Evolutionary conservation across 257 asterid genomes (phyloP).

Genomic region (Paraleonurus japonicus): DNA sequence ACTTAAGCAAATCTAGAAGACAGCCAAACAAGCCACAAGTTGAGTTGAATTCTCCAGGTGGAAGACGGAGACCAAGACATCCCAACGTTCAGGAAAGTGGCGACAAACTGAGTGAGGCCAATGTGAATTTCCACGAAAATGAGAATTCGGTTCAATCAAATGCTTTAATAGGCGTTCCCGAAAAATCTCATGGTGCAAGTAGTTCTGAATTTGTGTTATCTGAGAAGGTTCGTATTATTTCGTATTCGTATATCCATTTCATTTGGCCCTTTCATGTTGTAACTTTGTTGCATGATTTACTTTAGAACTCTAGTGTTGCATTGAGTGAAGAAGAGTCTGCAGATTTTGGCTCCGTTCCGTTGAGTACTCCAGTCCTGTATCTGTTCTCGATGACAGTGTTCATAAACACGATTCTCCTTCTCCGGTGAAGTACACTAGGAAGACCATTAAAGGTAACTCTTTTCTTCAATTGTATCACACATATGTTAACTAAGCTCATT

Average conservation of each 20-base stretch:
- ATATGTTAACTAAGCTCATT: background rate
- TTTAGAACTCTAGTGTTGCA: conserved; percentile 47
- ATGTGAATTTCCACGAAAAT: conserved; percentile 32
- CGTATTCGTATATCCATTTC: background rate
- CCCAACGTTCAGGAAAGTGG: conserved; percentile 33
- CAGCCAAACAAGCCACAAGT: conserved; percentile 53
- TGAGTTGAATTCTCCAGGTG: conserved; percentile 69
- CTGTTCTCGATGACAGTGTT: conserved; percentile 67
- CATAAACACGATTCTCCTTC: conserved; percentile 58
- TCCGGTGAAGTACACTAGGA: conserved; percentile 44
- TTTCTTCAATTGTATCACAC: background rate
- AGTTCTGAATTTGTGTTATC: conserved; percentile 25
- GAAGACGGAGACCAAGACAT: conserved; percentile 59
- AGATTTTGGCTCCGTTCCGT: conserved; percentile 45
- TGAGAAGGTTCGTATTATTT: conserved; percentile 45
- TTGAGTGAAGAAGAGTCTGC: conserved; percentile 49
- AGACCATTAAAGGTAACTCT: conserved; percentile 55
- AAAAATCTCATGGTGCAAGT: conserved; percentile 34
- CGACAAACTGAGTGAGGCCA: background rate
- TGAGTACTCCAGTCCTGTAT: conserved; percentile 85
- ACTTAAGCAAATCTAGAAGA: conserved; percentile 54
- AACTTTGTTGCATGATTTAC: conserved; percentile 26
- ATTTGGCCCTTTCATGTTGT: conserved; percentile 10
- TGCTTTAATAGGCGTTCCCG: conserved; percentile 36
- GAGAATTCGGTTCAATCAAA: conserved; percentile 41